Percentiles rank a stretch among this genome's conserved stretches.
Evolutionary conservation across 306 rosid genomes (phyloP).

Genomic region (Trichosanthes cucumerina): DNA sequence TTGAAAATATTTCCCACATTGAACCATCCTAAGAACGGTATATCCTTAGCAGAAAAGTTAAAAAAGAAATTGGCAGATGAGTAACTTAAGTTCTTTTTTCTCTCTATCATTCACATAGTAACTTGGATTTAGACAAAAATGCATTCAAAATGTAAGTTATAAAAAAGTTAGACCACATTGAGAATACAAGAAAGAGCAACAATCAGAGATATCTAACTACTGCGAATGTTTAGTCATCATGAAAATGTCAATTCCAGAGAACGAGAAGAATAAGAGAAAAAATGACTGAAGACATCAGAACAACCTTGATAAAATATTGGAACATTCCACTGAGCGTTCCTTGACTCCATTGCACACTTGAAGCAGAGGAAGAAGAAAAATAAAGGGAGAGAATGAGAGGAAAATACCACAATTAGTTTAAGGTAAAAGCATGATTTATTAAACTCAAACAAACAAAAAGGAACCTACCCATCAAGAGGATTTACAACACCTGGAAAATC

Average conservation of each 20-base stretch:
- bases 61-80: neutral
- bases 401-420: neutral
- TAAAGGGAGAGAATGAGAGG: constrained; percentile 6
- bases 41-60: neutral
- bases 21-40: neutral
- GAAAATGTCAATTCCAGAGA: neutral
- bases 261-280: neutral
- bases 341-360: constrained; percentile 75
- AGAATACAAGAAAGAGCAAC: neutral
- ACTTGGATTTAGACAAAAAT: neutral
- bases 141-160: neutral
- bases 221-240: neutral
- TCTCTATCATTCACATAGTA: neutral
- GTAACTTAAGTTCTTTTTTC: neutral
- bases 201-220: neutral
- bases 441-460: constrained; percentile 3
- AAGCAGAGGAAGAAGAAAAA: constrained; percentile 14
- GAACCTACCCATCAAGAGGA: constrained; percentile 70
- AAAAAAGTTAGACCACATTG: neutral
- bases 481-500: constrained; percentile 88
- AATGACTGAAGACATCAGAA: neutral
- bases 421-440: neutral
- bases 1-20: neutral
- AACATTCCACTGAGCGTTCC: constrained; percentile 75
- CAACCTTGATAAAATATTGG: constrained; percentile 93